Evolutionary conservation across 768 basidiomycete species (phyloP).

Genomic region (Pisolithus tinctorius): DNA sequence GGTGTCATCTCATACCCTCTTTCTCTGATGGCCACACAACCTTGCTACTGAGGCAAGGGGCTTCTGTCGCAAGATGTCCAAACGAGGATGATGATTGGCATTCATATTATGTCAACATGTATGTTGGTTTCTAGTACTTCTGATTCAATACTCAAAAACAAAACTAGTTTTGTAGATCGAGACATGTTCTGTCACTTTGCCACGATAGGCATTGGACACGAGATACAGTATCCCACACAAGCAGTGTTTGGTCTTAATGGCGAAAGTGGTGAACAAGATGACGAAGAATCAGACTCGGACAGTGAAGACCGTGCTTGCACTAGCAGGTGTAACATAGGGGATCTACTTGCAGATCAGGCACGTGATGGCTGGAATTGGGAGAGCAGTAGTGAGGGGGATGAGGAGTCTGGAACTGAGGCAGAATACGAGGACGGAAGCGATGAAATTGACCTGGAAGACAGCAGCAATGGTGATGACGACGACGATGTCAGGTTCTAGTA

Average conservation of each 20-base stretch:
- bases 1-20: constrained; percentile 28
- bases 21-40: constrained; percentile 17
- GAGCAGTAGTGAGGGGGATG: not conserved
- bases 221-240: not conserved
- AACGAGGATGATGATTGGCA: constrained; percentile 12
- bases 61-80: not conserved
- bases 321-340: not conserved
- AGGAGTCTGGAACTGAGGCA: not conserved
- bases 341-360: not conserved
- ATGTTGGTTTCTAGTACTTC: not conserved
- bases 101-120: constrained; percentile 24
- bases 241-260: not conserved
- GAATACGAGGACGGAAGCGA: not conserved
- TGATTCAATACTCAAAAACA: no score
- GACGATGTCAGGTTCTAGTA: not conserved
- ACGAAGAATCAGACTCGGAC: not conserved
- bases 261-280: no score
- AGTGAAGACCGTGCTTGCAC: not conserved
- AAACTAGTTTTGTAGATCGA: no score
- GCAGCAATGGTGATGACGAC: not conserved
- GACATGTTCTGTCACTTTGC: no score
- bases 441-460: not conserved
- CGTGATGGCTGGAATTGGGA: not conserved
- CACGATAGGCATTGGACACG: not conserved
- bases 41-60: not conserved